Evolutionary conservation across 2,329 filamentous ascomycete species (phyloP).

Genomic region (Ceratocystis cacaofunesta): DNA sequence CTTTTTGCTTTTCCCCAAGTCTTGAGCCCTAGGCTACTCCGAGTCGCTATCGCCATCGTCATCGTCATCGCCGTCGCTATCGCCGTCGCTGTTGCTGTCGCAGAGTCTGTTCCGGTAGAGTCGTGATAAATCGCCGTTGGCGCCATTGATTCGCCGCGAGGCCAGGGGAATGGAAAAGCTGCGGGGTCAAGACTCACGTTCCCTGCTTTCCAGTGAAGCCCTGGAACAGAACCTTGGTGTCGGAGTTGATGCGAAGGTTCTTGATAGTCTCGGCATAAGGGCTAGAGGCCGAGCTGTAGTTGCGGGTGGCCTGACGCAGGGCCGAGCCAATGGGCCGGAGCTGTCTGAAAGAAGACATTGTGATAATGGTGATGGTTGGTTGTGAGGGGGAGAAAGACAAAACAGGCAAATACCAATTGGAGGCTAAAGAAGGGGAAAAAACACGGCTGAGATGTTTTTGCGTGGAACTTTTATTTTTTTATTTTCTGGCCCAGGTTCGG

Average conservation of each 20-base stretch:
- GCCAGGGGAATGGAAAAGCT: neutral
- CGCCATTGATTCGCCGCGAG: too few species aligned
- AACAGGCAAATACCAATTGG: slow-evolving; percentile 16
- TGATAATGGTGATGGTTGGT: slow-evolving; percentile 22
- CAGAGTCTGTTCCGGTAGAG: too few species aligned
- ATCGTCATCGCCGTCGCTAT: too few species aligned
- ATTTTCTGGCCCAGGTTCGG: neutral
- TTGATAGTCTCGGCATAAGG: slow-evolving; percentile 58
- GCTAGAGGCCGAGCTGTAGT: slow-evolving; percentile 57
- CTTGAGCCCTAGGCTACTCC: neutral
- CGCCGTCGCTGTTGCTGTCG: too few species aligned
- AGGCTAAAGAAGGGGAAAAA: slow-evolving; percentile 12
- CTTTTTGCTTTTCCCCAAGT: neutral
- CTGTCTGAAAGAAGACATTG: slow-evolving; percentile 77
- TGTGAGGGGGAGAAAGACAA: slow-evolving; percentile 8
- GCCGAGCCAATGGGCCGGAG: slow-evolving; percentile 51
- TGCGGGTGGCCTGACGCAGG: slow-evolving; percentile 51
- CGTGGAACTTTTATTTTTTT: neutral
- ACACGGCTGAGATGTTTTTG: slow-evolving; percentile 8
- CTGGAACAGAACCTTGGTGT: slow-evolving; percentile 93
- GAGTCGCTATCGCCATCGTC: neutral
- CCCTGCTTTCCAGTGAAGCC: slow-evolving; percentile 96
- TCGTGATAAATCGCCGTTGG: too few species aligned
- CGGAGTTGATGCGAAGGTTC: slow-evolving; percentile 82
- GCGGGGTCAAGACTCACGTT: slow-evolving; percentile 46